These are phyloP conservation scores for Pseudohyphozyma bogoriensis DNA, from an alignment of 768 basidiomycete genomes.

Conservation along the genomic window DNA sequence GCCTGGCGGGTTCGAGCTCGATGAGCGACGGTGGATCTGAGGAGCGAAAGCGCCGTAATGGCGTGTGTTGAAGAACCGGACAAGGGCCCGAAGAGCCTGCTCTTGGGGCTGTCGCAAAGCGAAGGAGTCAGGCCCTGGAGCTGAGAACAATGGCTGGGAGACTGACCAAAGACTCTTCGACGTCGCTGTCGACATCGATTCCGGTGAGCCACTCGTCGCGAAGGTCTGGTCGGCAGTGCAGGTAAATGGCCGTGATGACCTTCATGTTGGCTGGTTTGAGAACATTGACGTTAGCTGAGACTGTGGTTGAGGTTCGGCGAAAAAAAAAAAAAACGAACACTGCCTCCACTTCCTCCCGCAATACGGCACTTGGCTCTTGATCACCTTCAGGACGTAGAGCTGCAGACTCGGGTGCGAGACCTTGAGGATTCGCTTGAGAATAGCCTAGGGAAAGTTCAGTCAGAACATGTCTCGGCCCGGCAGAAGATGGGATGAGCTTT, in stretches of 20 bases:
- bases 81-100: conserved; percentile 80
- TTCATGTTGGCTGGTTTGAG: conserved; percentile 90
- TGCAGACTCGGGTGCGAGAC: conserved; percentile 91
- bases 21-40: conserved; percentile 62
- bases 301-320: neutral
- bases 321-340: conserved; percentile 47
- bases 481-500: conserved; percentile 34
- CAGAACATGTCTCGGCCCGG: neutral
- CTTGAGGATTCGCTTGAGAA: conserved; percentile 85
- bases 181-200: conserved; percentile 77
- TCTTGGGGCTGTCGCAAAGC: conserved; percentile 66
- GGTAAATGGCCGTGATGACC: conserved; percentile 94
- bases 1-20: conserved; percentile 54
- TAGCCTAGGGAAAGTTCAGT: conserved; percentile 50
- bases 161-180: conserved; percentile 71
- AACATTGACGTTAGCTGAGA: neutral
- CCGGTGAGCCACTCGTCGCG: conserved; percentile 96
- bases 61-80: conserved; percentile 92
- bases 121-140: neutral
- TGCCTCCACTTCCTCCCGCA: conserved; percentile 97
- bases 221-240: conserved; percentile 92
- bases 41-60: conserved; percentile 56
- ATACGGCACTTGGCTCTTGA: conserved; percentile 98
- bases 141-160: neutral
- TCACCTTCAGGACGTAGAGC: conserved; percentile 85